Percentiles rank a stretch among this genome's conserved stretches.
Conservation (phyloP, 2,329 filamentous ascomycete genomes). For the Colletotrichum viniferum region DNA sequence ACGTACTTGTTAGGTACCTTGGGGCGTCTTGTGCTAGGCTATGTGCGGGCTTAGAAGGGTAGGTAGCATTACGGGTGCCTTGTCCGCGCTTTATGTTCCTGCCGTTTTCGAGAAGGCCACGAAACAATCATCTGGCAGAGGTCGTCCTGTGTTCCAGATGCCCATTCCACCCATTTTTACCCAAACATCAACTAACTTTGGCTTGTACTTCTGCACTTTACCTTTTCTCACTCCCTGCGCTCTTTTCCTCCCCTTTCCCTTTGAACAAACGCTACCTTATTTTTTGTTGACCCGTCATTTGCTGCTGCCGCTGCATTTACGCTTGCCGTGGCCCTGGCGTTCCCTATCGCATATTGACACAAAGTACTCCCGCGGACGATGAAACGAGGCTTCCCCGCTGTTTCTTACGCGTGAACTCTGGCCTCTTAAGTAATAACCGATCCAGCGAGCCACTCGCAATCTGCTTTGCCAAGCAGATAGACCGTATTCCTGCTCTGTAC, state of each 20-base stretch:
- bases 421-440: background rate
- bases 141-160: background rate
- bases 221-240: background rate
- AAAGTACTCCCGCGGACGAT: background rate
- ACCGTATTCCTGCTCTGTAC: background rate
- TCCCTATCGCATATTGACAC: background rate
- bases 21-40: background rate
- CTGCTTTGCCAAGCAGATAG: background rate
- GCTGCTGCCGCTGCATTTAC: background rate
- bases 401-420: conserved; percentile 12
- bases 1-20: background rate
- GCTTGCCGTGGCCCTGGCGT: background rate
- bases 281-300: background rate
- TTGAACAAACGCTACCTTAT: background rate
- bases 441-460: background rate
- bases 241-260: background rate
- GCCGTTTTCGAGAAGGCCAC: conserved; percentile 21
- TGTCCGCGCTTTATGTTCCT: background rate
- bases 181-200: background rate
- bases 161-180: background rate
- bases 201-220: background rate
- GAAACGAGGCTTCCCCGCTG: conserved; percentile 17
- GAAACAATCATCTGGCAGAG: conserved; percentile 6
- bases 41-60: background rate
- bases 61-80: background rate